These are phyloP conservation scores for Limonium bicolor DNA, from an alignment of 148 eudicot genomes.

Conservation along the genomic window DNA sequence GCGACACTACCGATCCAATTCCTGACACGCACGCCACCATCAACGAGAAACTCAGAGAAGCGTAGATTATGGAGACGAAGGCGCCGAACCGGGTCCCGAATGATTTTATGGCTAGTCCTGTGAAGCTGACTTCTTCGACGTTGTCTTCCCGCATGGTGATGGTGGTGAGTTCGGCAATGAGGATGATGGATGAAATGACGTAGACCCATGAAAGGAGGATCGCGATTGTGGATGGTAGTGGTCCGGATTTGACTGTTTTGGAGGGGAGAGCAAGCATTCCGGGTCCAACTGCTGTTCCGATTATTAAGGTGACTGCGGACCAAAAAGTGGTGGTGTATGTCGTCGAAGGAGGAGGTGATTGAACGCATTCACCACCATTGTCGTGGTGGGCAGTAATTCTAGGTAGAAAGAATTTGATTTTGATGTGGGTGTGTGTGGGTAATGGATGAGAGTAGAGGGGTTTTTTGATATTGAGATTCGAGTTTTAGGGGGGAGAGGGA, in stretches of 20 bases:
- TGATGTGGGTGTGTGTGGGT: not conserved
- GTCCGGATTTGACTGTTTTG: conserved; percentile 53
- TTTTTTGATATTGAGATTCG: not conserved
- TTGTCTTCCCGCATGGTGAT: conserved; percentile 44
- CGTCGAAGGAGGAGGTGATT: too few relatives aligned
- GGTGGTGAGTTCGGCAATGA: conserved; percentile 66
- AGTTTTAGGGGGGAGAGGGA: too few relatives aligned
- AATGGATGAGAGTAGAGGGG: not conserved
- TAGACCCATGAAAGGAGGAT: conserved; percentile 58
- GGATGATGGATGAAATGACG: conserved; percentile 56
- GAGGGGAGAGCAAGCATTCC: conserved; percentile 68
- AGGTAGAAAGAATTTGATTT: not conserved
- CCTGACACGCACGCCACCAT: conserved; percentile 68
- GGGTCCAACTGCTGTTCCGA: conserved; percentile 68
- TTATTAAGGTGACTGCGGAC: conserved; percentile 58
- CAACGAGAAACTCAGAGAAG: conserved; percentile 53
- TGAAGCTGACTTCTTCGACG: conserved; percentile 50
- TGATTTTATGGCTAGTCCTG: conserved; percentile 40
- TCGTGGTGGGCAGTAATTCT: not conserved
- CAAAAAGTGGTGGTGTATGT: conserved; percentile 44
- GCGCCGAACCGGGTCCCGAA: conserved; percentile 38
- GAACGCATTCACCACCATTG: not conserved
- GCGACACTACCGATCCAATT: conserved; percentile 42
- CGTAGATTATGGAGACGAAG: conserved; percentile 45
- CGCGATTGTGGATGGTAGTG: conserved; percentile 42